Evolutionary conservation across 768 basidiomycete species (phyloP).

Genomic region (Suillus ampliporus): DNA sequence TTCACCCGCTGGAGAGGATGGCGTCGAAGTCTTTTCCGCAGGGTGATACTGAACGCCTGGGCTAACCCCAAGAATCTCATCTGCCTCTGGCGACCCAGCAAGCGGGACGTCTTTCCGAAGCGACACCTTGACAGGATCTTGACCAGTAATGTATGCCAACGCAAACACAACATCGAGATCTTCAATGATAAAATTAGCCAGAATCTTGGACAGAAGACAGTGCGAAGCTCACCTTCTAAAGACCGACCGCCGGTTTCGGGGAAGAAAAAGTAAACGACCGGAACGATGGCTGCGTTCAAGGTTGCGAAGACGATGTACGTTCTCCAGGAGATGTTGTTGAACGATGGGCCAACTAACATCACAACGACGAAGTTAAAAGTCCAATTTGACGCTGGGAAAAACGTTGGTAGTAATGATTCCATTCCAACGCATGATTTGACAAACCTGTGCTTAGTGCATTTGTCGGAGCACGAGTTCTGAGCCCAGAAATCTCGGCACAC

Average conservation of each 20-base stretch:
- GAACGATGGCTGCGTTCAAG: slow-evolving; percentile 13
- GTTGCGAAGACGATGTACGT: slow-evolving; percentile 17
- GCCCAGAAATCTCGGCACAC: slow-evolving; percentile 36
- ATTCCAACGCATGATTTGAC: not conserved
- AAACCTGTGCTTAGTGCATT: slow-evolving; percentile 35
- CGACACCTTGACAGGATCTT: slow-evolving; percentile 40
- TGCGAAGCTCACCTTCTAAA: slow-evolving; percentile 10
- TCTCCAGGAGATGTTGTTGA: slow-evolving; percentile 17
- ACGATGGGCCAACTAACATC: slow-evolving; percentile 17
- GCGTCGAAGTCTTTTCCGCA: not conserved
- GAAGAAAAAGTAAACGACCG: slow-evolving; percentile 17
- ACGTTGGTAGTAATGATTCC: not conserved
- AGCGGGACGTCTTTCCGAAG: slow-evolving; percentile 38
- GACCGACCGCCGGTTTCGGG: slow-evolving; percentile 19
- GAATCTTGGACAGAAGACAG: not conserved
- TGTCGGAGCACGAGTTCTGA: slow-evolving; percentile 35
- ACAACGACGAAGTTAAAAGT: slow-evolving; percentile 21
- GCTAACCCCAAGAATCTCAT: slow-evolving; percentile 38
- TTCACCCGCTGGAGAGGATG: not conserved
- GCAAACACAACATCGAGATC: slow-evolving; percentile 43
- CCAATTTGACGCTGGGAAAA: slow-evolving; percentile 17
- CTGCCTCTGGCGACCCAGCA: slow-evolving; percentile 41
- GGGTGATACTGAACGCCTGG: slow-evolving; percentile 3
- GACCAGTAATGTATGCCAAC: slow-evolving; percentile 38
- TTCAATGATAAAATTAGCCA: slow-evolving; percentile 10